Percentiles rank a stretch among this genome's conserved stretches.
Conservation (phyloP, 768 basidiomycete species). For the Mycena haematopus region DNA sequence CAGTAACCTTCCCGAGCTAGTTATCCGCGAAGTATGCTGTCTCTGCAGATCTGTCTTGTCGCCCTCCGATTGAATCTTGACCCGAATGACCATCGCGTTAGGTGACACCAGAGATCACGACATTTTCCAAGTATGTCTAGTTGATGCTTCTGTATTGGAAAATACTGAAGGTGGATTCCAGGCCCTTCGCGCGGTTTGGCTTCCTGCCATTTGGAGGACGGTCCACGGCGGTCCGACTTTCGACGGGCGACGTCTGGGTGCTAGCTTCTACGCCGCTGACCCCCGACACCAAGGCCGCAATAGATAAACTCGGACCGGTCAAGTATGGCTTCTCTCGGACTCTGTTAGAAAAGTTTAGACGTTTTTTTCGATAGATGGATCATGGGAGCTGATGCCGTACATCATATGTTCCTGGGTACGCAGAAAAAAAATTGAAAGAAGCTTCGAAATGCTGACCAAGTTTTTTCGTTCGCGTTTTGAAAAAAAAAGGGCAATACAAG, state of each 20-base stretch:
- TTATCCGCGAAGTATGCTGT: constrained; percentile 23
- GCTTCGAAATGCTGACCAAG: background rate
- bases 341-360: constrained; percentile 11
- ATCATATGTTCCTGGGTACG: constrained; percentile 63
- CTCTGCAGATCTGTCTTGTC: background rate
- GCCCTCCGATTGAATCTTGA: background rate
- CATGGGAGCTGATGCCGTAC: constrained; percentile 61
- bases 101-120: constrained; percentile 25
- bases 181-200: constrained; percentile 72
- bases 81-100: background rate
- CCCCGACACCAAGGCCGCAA: constrained; percentile 63
- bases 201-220: constrained; percentile 81
- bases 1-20: constrained; percentile 23
- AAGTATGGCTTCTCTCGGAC: constrained; percentile 48
- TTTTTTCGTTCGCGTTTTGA: background rate
- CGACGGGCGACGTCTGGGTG: constrained; percentile 76
- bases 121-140: constrained; percentile 23
- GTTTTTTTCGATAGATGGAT: constrained; percentile 51
- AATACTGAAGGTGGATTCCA: constrained; percentile 33
- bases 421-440: background rate
- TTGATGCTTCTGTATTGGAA: constrained; percentile 1
- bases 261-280: constrained; percentile 82
- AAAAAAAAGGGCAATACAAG: constrained; percentile 60
- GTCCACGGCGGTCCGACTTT: constrained; percentile 79
- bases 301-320: constrained; percentile 72